Conservation (phyloP, 352 stramenopile genomes). For the Thalassiosira exigua region DNA sequence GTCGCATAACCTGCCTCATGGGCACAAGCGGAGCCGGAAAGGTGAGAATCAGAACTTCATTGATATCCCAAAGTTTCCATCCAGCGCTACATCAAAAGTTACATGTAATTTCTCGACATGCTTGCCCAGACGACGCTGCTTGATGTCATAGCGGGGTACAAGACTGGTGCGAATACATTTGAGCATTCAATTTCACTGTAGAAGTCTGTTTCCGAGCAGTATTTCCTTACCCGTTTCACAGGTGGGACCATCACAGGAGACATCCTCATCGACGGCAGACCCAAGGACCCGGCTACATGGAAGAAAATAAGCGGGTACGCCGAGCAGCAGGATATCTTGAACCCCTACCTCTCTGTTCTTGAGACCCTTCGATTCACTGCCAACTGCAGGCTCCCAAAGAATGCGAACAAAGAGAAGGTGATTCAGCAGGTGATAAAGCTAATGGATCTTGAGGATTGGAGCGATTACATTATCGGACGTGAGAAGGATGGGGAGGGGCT, state of each 20-base stretch:
- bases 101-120: too few relatives aligned
- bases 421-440: slow-evolving; percentile 70
- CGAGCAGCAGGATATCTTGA: slow-evolving; percentile 56
- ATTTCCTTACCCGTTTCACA: too few relatives aligned
- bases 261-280: slow-evolving; percentile 84
- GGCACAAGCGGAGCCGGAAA: slow-evolving; percentile 51
- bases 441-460: slow-evolving; percentile 49
- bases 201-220: too few relatives aligned
- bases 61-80: too few relatives aligned
- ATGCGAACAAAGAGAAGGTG: slow-evolving; percentile 46
- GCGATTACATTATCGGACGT: slow-evolving; percentile 40
- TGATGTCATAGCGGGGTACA: slow-evolving; percentile 91
- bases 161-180: too few relatives aligned
- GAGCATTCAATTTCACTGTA: too few relatives aligned
- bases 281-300: slow-evolving; percentile 71
- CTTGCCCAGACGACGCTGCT: slow-evolving; percentile 31
- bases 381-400: slow-evolving; percentile 47
- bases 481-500: slow-evolving; percentile 58
- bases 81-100: too few relatives aligned
- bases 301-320: slow-evolving; percentile 54
- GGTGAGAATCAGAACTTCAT: too few relatives aligned
- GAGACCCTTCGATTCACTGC: slow-evolving; percentile 60
- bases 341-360: slow-evolving; percentile 45
- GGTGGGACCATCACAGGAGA: slow-evolving; percentile 85
- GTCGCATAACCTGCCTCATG: slow-evolving; percentile 80